Percentiles rank a stretch among this genome's conserved stretches.
These are phyloP conservation scores for Coemansia sp. DNA, from an alignment of 192 early-diverging fungal species.

Conservation along the genomic window DNA sequence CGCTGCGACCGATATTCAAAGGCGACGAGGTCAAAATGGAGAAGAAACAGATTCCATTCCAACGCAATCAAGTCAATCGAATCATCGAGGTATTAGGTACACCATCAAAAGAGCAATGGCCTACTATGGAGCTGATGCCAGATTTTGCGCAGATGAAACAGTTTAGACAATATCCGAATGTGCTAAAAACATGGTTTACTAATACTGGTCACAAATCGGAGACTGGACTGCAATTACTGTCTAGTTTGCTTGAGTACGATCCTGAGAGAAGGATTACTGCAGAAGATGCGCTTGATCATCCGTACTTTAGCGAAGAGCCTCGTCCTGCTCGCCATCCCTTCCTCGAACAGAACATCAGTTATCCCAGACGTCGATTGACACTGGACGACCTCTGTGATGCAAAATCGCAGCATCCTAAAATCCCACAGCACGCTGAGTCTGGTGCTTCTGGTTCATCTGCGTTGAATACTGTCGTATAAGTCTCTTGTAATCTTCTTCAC, in stretches of 20 bases:
- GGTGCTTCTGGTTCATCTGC: slow-evolving; percentile 16
- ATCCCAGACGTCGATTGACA: slow-evolving; percentile 50
- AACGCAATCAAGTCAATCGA: slow-evolving; percentile 79
- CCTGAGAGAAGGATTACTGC: slow-evolving; percentile 76
- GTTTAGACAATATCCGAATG: slow-evolving; percentile 60
- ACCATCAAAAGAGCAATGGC: slow-evolving; percentile 82
- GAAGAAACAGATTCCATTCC: slow-evolving; percentile 80
- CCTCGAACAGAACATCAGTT: slow-evolving; percentile 48
- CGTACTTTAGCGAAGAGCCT: slow-evolving; percentile 77
- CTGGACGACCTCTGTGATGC: slow-evolving; percentile 51
- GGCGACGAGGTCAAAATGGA: slow-evolving; percentile 88
- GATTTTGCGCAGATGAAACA: slow-evolving; percentile 62
- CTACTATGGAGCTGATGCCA: slow-evolving; percentile 68
- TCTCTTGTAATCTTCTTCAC: not conserved
- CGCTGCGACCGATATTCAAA: slow-evolving; percentile 80
- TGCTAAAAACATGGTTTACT: slow-evolving; percentile 38
- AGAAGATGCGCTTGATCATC: slow-evolving; percentile 72
- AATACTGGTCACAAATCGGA: slow-evolving; percentile 56
- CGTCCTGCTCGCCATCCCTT: slow-evolving; percentile 46
- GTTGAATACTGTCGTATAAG: slow-evolving; percentile 11
- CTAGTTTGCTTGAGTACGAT: slow-evolving; percentile 76
- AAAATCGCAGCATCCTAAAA: slow-evolving; percentile 26
- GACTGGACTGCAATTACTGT: slow-evolving; percentile 66
- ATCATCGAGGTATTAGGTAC: slow-evolving; percentile 87
- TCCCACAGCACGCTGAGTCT: slow-evolving; percentile 11